Evolutionary conservation across 345 rosid species (phyloP), one percentile per base, ranked within the genome.

Genomic region (Eucalyptus regnans): DNA sequence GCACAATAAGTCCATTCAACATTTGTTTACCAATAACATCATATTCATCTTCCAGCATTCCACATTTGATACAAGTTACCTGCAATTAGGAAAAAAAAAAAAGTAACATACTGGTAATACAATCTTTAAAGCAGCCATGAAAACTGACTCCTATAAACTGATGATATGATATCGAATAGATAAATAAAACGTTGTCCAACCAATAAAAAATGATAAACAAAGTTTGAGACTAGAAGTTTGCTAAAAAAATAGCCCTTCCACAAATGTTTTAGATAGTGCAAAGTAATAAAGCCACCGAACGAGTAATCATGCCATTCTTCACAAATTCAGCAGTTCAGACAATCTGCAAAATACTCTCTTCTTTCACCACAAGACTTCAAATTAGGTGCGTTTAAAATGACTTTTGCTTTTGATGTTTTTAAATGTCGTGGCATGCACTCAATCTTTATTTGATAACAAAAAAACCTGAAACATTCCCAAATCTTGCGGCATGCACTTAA

Each of bases 21-120:
- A 49, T 66, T 76, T 89, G 88, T 66, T 89, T 86, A 8, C 44
- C 90, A 68, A 89, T 41, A 90, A 93, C 88, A 92, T 96, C 97
- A 94, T 97, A 96, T 54, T 93, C 91, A 83, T 96, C 96, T 92
- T 97, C 98, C 94, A 96, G 95, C 93, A 93, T 92, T 88, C 97
- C 99, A 90, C 86, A 91, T 95, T 92, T 96, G 86, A 97, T 94
- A 76, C 99, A 96, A 79, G 91, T 88, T 88, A 97, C 94, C 99
- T 97, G 94, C 86, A 92, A 76, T 76, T 44, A 37, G 29, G 83
- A 7, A n/a, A 20, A 76, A 52, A n/a, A 52, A 51, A 37, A 2
- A 76, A 41, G 83, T 76, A 41, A 41, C 83, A 23, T 6, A 20
- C 14, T 76, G 83, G 15, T 20, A 76, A 76, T 20, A 0, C 14